Base-by-base conservation (phyloP, 2,329 filamentous ascomycete genomes). In the Furcasterigmium sp. region DNA sequence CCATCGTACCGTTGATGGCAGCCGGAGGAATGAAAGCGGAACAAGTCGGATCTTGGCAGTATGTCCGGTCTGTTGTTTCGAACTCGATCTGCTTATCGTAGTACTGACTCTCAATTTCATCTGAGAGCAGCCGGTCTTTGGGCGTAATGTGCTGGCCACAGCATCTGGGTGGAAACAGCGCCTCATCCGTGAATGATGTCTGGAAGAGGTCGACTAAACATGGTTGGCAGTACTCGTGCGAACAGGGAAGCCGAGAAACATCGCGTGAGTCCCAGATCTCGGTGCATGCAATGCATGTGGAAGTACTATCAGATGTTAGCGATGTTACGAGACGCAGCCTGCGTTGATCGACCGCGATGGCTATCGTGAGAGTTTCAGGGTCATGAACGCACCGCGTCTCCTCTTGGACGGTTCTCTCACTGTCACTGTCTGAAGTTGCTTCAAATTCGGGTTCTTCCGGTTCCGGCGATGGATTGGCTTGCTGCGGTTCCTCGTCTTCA, bases 141-240 rank as follows among this genome's bases (percentile, higher is more conserved):
- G 73, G 39, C 0, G 65, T 54, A 5, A 82, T 72, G 0, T 54
- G 44, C 20, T 67, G 49, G 0, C 51, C 45, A 51, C 77, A 81
- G 57, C 78, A 82, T 2, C 65, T 63, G 0, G 78, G 76, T 0
- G 78, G 78, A 44, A 78, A 82, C 0, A 76, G 51, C 0, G 67
- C 61, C 43, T 81, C 73, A 46, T 80, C 72, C 0, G 45, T 57
- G 18, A 74, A 61, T 0, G 72, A 62, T 0, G 53, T 42, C 2
- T 46, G n/a, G 53, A 81, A 75, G 0, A 80, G 63, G 0, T 47
- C 43, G 3, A 51, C 51, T 0, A 82, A 49, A 51, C 79, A 82
- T 1, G 47, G 48, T 0, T 54, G 53, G 50, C 78, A 83, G 55
- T 80, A 82, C 3, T 65, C 51, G 47, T 82, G 74, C 0, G 54